Percentiles rank a stretch among this genome's conserved stretches.
These are phyloP conservation scores for Oryza brachyantha DNA, from an alignment of 176 grass and related monocot species.

Conservation along the genomic window DNA sequence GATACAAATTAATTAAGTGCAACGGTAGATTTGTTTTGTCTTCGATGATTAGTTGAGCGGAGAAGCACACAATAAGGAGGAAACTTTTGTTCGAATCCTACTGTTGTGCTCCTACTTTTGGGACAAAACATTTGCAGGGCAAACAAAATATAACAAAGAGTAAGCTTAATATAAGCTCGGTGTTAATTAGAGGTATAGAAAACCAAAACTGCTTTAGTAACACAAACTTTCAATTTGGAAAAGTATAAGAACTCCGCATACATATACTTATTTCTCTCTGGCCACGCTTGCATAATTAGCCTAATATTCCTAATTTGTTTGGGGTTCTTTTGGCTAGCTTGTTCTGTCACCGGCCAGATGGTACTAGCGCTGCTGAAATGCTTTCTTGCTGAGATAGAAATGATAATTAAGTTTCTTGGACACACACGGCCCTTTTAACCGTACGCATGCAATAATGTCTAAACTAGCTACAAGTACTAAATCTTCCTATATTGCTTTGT, in stretches of 20 bases:
- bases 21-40: background rate
- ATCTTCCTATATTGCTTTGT: too few relatives aligned
- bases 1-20: background rate
- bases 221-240: too few relatives aligned
- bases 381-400: background rate
- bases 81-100: background rate
- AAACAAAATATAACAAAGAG: background rate
- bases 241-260: too few relatives aligned
- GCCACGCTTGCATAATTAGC: background rate
- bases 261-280: too few relatives aligned
- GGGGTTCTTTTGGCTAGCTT: background rate
- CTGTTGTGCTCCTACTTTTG: background rate
- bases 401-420: background rate
- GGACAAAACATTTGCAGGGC: background rate
- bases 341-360: too few relatives aligned
- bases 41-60: background rate
- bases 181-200: too few relatives aligned
- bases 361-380: too few relatives aligned
- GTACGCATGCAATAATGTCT: constrained; percentile 42
- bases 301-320: background rate
- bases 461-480: constrained; percentile 1
- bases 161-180: too few relatives aligned
- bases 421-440: background rate
- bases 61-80: background rate
- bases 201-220: too few relatives aligned